Conservation (phyloP, 208 protist species). For the Trypanosoma lewisi region DNA sequence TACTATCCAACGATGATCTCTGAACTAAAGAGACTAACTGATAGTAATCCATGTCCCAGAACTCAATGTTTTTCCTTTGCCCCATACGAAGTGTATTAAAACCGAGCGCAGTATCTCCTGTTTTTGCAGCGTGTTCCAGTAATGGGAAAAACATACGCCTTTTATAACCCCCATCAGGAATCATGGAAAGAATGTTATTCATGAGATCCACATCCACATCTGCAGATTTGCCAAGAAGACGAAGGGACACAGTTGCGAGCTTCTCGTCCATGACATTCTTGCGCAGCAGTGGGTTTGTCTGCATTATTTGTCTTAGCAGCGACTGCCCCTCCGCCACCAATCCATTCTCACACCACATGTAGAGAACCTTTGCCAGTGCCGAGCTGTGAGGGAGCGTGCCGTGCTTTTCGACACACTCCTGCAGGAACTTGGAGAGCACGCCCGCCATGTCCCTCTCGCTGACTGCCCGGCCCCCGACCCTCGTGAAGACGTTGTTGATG, state of each 20-base stretch:
- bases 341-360: conserved; percentile 41
- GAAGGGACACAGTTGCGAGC: conserved; percentile 65
- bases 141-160: conserved; percentile 67
- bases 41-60: conserved; percentile 84
- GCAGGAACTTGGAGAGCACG: conserved; percentile 35
- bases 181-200: conserved; percentile 38
- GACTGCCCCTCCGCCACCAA: conserved; percentile 28
- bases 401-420: conserved; percentile 50
- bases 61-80: conserved; percentile 39
- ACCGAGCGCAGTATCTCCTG: conserved; percentile 33
- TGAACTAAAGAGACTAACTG: conserved; percentile 43
- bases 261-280: conserved; percentile 59
- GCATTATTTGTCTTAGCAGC: conserved; percentile 33
- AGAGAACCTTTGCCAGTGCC: conserved; percentile 56
- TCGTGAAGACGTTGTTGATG: conserved; percentile 60
- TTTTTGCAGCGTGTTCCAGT: conserved; percentile 40
- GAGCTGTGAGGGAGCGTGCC: conserved; percentile 51
- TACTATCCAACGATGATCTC: background rate
- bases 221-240: conserved; percentile 30
- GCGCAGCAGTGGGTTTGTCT: conserved; percentile 18
- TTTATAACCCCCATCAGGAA: conserved; percentile 53
- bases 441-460: conserved; percentile 8
- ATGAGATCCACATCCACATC: conserved; percentile 29
- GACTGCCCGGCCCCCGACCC: conserved; percentile 32
- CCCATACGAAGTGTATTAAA: conserved; percentile 45